phyloP scores from a whole-genome alignment of 2,329 filamentous ascomycete genomes.

The Ciborinia camelliae region DNA sequence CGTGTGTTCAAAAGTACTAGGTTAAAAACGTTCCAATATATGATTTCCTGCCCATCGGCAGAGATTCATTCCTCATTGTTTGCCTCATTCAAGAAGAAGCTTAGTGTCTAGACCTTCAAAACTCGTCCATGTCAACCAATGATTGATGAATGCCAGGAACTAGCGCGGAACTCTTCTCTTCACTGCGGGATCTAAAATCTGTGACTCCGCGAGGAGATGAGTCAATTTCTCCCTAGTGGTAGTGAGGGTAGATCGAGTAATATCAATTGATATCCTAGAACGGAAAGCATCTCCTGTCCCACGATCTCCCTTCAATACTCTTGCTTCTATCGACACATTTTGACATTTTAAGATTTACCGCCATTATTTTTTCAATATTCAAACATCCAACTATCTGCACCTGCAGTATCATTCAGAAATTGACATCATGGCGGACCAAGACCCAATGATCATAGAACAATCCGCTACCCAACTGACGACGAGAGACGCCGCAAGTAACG shows the following conservation, averaged over 20 bases:
- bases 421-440: not conserved
- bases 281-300: not conserved
- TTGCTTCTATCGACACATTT: not conserved
- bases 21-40: not conserved
- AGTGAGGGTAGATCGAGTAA: not conserved
- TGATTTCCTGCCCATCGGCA: not conserved
- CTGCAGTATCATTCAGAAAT: not conserved
- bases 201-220: not conserved
- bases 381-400: not conserved
- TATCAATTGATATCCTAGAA: not conserved
- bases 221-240: not conserved
- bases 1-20: not conserved
- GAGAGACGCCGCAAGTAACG: not conserved
- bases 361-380: not conserved
- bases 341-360: not conserved
- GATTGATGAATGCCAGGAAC: not conserved
- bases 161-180: not conserved
- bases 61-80: not conserved
- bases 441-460: not conserved
- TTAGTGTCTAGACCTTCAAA: not conserved
- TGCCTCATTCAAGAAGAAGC: not conserved
- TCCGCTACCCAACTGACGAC: not conserved
- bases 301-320: not conserved
- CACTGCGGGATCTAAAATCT: not conserved
- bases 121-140: not conserved